Base-by-base conservation (phyloP, 1,284 basidiomycete genomes). In the Acaromyces ingoldii region DNA sequence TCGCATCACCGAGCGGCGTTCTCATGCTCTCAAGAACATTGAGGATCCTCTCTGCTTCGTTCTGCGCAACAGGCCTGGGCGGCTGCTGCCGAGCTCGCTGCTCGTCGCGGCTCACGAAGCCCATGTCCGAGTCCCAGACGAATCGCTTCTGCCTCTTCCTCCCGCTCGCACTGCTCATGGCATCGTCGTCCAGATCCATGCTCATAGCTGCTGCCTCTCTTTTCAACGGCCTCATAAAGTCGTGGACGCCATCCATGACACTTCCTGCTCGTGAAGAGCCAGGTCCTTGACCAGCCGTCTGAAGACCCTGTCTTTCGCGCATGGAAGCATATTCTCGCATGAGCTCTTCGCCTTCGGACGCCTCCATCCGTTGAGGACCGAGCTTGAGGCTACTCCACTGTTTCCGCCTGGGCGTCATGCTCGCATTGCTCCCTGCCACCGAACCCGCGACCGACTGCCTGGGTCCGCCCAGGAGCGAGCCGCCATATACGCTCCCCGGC, bases 41-140 rank as follows among this genome's bases (percentile, higher is more conserved):
- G 30, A 77, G 58, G 11, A 77, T 70, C n/a, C 75, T 63, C 51
- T 77, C 76, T 2, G 76, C 76, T 50, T 77, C 75, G 53, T 77
- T 77, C 55, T 72, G 74, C 10, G 76, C 75, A 11, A 67, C 52
- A 1, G 76, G 68, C 15, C 60, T 55, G 29, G 51, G 60, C 1
- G 65, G 65, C 29, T 65, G 21, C 21, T 25, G 60, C 13, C 62
- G 57, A 1, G 67, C 62, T 29, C 60, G 61, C 44, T 67, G 61
- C 50, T 70, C 67, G 33, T 72, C 63, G 26, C 58, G 58, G 30
- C 65, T 65, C 37, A 73, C 55, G 50, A 73, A 73, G 19, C 70
- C 70, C 34, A 66, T 51, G 33, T 63, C 61, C 3, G 66, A 63
- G 43, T 73, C 68, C 67, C 67, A 73, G 10, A 70, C 63, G 65